phyloP scores from a whole-genome alignment of 164 flowering plant genomes.

The Berberis thunbergii region DNA sequence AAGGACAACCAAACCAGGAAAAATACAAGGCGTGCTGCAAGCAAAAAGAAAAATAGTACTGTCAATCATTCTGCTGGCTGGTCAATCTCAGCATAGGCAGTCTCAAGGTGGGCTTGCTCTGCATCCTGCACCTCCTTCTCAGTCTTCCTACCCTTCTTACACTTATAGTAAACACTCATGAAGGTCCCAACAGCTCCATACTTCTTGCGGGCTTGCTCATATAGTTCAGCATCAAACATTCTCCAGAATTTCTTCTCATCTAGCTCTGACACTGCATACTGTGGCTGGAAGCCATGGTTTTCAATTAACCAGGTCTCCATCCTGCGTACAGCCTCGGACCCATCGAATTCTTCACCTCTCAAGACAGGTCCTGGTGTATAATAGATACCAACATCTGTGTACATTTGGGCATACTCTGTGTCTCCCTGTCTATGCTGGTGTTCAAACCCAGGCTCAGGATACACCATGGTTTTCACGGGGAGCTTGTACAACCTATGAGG shows the following conservation, averaged over 20 bases:
- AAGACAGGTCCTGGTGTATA: constrained; percentile 93
- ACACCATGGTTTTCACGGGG: constrained; percentile 79
- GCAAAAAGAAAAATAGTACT: neutral
- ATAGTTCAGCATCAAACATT: constrained; percentile 89
- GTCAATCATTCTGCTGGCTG: constrained; percentile 10
- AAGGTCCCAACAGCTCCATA: constrained; percentile 93
- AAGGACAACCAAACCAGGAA: neutral
- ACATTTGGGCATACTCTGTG: constrained; percentile 88
- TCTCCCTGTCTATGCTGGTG: constrained; percentile 74
- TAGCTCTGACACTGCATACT: constrained; percentile 92
- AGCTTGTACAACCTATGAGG: constrained; percentile 86
- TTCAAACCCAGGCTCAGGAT: constrained; percentile 95
- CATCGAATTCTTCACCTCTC: constrained; percentile 90
- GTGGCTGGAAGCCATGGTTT: constrained; percentile 95
- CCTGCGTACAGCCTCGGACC: constrained; percentile 74
- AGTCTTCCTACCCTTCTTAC: constrained; percentile 92
- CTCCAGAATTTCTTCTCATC: constrained; percentile 89
- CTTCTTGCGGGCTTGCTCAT: constrained; percentile 75
- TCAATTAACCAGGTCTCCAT: constrained; percentile 94
- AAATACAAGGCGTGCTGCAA: neutral
- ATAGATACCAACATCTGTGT: constrained; percentile 90
- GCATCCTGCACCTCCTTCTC: constrained; percentile 98
- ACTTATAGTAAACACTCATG: constrained; percentile 97
- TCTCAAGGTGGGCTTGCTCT: constrained; percentile 74
- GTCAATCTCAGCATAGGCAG: constrained; percentile 62